Evolutionary conservation across 179 eudicot species (phyloP).

Genomic region (Patellifolia procumbens): DNA sequence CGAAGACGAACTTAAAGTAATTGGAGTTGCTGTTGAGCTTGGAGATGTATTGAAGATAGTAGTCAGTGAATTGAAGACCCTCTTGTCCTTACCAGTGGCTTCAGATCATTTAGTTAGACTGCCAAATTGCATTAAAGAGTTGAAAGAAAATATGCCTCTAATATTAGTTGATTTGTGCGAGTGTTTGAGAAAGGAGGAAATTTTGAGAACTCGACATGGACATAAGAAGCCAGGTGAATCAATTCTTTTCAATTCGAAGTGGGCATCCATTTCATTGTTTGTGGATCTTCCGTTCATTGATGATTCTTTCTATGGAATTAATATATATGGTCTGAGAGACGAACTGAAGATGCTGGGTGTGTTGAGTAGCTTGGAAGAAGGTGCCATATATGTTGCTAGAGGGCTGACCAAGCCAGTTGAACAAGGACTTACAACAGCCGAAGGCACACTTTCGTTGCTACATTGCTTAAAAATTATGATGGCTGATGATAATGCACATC

Average conservation of each 20-base stretch:
- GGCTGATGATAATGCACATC: background rate
- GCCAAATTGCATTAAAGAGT: slow-evolving; percentile 25
- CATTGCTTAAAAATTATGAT: slow-evolving; percentile 25
- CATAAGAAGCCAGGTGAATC: slow-evolving; percentile 31
- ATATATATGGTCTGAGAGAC: slow-evolving; percentile 34
- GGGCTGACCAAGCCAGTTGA: slow-evolving; percentile 30
- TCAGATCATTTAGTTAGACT: slow-evolving; percentile 19
- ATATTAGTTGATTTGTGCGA: slow-evolving; percentile 22
- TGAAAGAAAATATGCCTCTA: slow-evolving; percentile 18
- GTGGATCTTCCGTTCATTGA: slow-evolving; percentile 49
- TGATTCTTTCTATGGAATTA: slow-evolving; percentile 38
- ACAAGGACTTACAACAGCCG: slow-evolving; percentile 30
- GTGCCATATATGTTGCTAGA: slow-evolving; percentile 37
- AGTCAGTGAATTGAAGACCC: slow-evolving; percentile 24
- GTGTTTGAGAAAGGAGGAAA: slow-evolving; percentile 27
- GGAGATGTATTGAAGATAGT: slow-evolving; percentile 28
- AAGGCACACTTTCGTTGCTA: slow-evolving; percentile 32
- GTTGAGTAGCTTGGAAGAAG: slow-evolving; percentile 37
- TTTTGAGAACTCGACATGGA: slow-evolving; percentile 41
- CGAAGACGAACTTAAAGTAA: slow-evolving; percentile 30
- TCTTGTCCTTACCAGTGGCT: slow-evolving; percentile 10
- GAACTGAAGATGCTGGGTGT: slow-evolving; percentile 46
- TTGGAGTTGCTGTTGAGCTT: slow-evolving; percentile 36
- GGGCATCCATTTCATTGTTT: slow-evolving; percentile 36
- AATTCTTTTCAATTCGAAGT: slow-evolving; percentile 37